A percentile compares a stretch with the other conserved stretches of the same genome.
Evolutionary conservation across 2,329 filamentous ascomycete species (phyloP).

Genomic region (Aspergillus sergii): DNA sequence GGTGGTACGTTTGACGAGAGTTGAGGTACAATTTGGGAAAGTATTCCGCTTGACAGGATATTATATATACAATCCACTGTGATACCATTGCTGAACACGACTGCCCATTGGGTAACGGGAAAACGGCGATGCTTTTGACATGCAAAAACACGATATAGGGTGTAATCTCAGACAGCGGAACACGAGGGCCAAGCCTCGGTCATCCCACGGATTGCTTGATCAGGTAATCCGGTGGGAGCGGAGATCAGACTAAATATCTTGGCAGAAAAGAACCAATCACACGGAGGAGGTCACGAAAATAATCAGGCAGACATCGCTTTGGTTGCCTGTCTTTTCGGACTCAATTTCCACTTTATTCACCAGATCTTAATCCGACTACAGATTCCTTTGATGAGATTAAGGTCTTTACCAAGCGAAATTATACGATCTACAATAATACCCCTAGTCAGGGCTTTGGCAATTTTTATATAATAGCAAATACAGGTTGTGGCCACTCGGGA

Average conservation of each 20-base stretch:
- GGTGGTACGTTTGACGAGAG: neutral
- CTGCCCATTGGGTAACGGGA: neutral
- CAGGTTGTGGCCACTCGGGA: too few species aligned
- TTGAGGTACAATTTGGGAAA: neutral
- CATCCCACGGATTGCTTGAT: neutral
- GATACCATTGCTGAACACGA: neutral
- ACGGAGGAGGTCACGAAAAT: neutral
- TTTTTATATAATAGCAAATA: too few species aligned
- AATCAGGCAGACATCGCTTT: neutral
- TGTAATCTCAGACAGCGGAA: neutral
- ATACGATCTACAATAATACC: too few species aligned
- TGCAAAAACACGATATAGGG: neutral
- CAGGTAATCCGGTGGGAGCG: neutral
- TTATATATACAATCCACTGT: neutral
- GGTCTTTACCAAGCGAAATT: too few species aligned
- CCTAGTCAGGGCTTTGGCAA: too few species aligned
- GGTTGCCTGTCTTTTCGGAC: too few species aligned
- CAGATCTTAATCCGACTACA: too few species aligned
- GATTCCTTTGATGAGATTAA: too few species aligned
- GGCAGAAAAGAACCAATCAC: too few species aligned
- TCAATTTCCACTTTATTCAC: too few species aligned
- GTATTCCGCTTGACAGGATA: neutral
- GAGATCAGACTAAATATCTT: neutral
- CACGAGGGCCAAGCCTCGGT: neutral
- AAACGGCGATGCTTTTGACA: neutral